Percentiles rank a stretch among this genome's conserved stretches.
phyloP scores from a whole-genome alignment of 2,329 filamentous ascomycete genomes.

The Stagonosporopsis rhizophila region DNA sequence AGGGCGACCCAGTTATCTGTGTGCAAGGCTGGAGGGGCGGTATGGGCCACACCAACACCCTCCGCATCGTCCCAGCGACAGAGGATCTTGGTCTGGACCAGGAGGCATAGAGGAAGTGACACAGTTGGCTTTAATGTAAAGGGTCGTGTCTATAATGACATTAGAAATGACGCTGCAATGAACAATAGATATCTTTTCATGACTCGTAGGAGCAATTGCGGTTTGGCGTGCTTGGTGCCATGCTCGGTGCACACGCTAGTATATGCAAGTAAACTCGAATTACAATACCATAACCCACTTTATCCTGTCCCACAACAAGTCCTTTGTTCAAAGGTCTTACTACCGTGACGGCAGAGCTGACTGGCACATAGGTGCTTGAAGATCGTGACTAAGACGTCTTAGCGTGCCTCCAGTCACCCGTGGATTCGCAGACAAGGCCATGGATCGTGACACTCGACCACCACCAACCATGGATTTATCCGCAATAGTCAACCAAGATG shows the following conservation, averaged over 20 bases:
- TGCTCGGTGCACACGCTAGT: constrained; percentile 35
- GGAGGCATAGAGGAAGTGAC: constrained; percentile 48
- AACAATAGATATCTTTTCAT: constrained; percentile 25
- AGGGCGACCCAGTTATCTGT: constrained; percentile 78
- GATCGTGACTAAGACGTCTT: constrained; percentile 14
- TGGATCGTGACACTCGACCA: constrained; percentile 34
- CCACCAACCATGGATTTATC: constrained; percentile 46
- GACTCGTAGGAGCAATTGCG: constrained; percentile 35
- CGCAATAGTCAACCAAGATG: constrained; percentile 45
- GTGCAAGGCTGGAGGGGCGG: constrained; percentile 92
- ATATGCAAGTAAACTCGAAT: constrained; percentile 26
- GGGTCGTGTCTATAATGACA: constrained; percentile 20
- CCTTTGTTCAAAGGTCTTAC: background rate
- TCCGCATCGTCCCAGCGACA: constrained; percentile 60
- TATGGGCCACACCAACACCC: constrained; percentile 89
- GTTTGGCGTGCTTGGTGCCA: constrained; percentile 30
- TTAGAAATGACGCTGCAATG: constrained; percentile 19
- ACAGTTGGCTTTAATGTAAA: constrained; percentile 20
- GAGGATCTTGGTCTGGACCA: constrained; percentile 59
- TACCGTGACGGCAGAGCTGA: constrained; percentile 3
- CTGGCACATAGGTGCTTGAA: constrained; percentile 6
- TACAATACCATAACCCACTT: constrained; percentile 4
- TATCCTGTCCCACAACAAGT: background rate
- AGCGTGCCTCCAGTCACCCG: constrained; percentile 20
- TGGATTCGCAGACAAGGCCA: constrained; percentile 16